Conservation (phyloP, 306 rosid species). For the Oxytropis ochrocephala region DNA sequence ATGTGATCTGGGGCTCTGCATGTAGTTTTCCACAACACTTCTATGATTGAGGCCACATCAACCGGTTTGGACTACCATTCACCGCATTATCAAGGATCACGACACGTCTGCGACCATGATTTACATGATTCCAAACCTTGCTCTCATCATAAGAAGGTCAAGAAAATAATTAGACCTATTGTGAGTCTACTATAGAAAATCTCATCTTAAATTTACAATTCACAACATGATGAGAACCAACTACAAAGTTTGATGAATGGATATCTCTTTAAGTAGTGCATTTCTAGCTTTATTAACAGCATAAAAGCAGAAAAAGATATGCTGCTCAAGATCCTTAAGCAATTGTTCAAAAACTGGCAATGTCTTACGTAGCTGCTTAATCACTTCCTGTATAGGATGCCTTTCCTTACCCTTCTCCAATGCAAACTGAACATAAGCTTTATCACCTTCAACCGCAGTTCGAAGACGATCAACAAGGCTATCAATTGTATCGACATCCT, state of each 20-base stretch:
- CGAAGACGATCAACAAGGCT: conserved; percentile 48
- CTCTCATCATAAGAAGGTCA: not conserved
- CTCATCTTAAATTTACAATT: not conserved
- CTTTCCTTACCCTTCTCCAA: conserved; percentile 45
- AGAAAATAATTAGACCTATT: not conserved
- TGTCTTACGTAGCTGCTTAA: conserved; percentile 46
- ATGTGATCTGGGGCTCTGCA: too few species aligned
- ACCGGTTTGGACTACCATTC: too few species aligned
- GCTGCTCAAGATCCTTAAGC: conserved; percentile 51
- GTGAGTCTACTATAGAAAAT: not conserved
- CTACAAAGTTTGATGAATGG: conserved; percentile 25
- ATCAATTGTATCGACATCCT: conserved; percentile 46
- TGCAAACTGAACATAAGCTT: conserved; percentile 32
- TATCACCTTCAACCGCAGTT: conserved; percentile 45
- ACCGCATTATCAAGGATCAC: too few species aligned
- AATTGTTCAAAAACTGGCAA: conserved; percentile 26
- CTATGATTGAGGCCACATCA: too few species aligned
- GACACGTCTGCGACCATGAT: too few species aligned
- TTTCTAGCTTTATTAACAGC: conserved; percentile 52
- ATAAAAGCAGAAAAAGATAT: conserved; percentile 40
- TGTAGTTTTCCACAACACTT: too few species aligned
- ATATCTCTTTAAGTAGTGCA: conserved; percentile 40
- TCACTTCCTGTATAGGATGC: conserved; percentile 53
- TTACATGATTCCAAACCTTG: too few species aligned
- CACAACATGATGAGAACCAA: not conserved